A percentile compares a stretch with the other conserved stretches of the same genome.
Conservation (phyloP, 2,329 filamentous ascomycete genomes). For the Graphilbum ipis-grandicollis region DNA sequence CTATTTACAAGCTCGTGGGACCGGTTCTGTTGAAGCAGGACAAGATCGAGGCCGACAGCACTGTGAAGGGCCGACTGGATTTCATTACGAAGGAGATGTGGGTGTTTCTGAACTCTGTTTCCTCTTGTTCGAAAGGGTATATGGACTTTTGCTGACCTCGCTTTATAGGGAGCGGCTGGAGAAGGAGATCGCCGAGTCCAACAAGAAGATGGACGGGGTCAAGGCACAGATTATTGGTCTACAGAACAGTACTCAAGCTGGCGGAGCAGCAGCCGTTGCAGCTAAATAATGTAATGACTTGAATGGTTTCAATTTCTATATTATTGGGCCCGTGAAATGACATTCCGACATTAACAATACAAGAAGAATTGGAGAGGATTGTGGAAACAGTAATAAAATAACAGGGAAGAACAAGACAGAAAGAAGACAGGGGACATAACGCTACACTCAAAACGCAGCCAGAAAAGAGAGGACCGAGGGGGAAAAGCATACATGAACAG, state of each 20-base stretch:
- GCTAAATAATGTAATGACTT: slow-evolving; percentile 10
- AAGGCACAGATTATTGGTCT: slow-evolving; percentile 41
- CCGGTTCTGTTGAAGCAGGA: slow-evolving; percentile 92
- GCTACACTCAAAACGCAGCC: too few species aligned
- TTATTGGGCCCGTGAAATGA: too few species aligned
- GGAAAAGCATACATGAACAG: neutral
- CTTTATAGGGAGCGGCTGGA: slow-evolving; percentile 22
- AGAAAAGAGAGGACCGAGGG: neutral
- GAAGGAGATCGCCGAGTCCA: slow-evolving; percentile 33
- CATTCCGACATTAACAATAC: too few species aligned
- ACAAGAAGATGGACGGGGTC: slow-evolving; percentile 40
- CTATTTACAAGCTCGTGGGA: slow-evolving; percentile 90
- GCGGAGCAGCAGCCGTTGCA: slow-evolving; percentile 14
- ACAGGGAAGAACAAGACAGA: too few species aligned
- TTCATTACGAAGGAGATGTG: slow-evolving; percentile 93
- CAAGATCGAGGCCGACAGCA: slow-evolving; percentile 72
- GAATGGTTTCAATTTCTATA: too few species aligned
- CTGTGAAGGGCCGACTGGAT: slow-evolving; percentile 76
- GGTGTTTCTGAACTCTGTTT: too few species aligned
- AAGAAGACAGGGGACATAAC: too few species aligned
- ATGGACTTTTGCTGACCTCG: neutral
- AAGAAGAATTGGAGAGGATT: too few species aligned
- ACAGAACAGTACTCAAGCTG: slow-evolving; percentile 31
- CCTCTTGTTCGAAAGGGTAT: too few species aligned
- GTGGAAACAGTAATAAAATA: too few species aligned